Evolutionary conservation across 129 eudicot species (phyloP), one percentile per base, ranked within the genome.

Genomic region (Heracleum sosnowskyi): DNA sequence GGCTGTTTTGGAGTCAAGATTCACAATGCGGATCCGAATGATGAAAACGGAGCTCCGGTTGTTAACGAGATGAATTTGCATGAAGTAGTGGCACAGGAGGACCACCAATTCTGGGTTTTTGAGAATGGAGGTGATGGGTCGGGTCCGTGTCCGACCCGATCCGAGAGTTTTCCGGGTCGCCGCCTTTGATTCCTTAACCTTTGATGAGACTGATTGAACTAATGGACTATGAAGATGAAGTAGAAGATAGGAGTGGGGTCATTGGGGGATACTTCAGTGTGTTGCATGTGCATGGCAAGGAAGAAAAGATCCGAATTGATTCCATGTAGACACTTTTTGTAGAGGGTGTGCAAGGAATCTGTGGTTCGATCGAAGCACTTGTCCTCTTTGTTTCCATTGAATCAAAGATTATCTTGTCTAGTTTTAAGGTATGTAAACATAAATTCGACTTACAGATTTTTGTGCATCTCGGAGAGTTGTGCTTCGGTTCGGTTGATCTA

Each of bases 221-320:
- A 82, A 81, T 87, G 82, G 87, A 88, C 80, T 89, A 79, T 74
- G 78, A 69, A 49, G 92, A 87, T 53, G 83, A 70, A 57, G 77
- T 73, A 41, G 60, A 44, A 5, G 76, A 40, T 26, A 22, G 73
- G 18, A 7, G 81, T 28, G 28, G 76, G 12, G 31, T 0, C 29
- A 22, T 40, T 18, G 77, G 84, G 77, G 22, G 42, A 37, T 76
- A 90, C 83, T 81, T 51, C 77, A 4, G 75, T 89, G 86, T 91
- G 98, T 57, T 93, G 98, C 86, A 96, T 93, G 93, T 93, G 98
- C 87, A 93, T 93, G 98, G 90, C 82, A 80, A 93, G 98, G 85
- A 93, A 84, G 72, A 93, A 89, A 62, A 93, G 96, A 4, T 93
- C 98, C 26, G 98, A 97, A 47, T 88, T 93, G 69, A 84, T 93